phyloP scores from a whole-genome alignment of 2,329 filamentous ascomycete species.

The Pseudocercospora pini-densiflorae region DNA sequence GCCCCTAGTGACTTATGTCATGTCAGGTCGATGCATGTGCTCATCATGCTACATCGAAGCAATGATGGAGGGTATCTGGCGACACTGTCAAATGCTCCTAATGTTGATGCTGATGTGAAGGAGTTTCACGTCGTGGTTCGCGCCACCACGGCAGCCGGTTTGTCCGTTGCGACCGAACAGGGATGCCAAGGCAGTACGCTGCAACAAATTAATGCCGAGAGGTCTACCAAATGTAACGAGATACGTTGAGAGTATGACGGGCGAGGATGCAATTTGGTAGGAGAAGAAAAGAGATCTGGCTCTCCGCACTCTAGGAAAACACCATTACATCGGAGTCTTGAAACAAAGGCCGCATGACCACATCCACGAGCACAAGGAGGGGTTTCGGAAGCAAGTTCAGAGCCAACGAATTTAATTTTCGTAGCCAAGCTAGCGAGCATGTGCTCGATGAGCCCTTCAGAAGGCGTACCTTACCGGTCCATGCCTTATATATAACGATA shows the following conservation, averaged over 20 bases:
- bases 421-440: not conserved
- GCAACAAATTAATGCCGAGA: not conserved
- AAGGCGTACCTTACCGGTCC: not conserved
- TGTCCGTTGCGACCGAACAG: not conserved
- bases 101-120: not conserved
- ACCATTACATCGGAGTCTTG: no score
- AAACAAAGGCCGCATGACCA: not conserved
- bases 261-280: not conserved
- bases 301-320: no score
- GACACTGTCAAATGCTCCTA: not conserved
- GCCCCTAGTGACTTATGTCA: not conserved
- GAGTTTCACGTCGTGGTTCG: not conserved
- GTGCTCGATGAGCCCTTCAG: not conserved
- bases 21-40: not conserved
- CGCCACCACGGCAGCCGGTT: not conserved
- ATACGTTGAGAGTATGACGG: not conserved
- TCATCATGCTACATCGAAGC: not conserved
- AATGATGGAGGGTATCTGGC: not conserved
- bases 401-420: not conserved
- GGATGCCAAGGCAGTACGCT: not conserved
- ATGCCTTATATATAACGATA: conserved; percentile 2
- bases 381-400: not conserved
- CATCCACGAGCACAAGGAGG: not conserved
- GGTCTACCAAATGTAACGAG: not conserved
- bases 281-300: no score